Evolutionary conservation across 805 yeast species (phyloP), one percentile per base, ranked within the genome.

Genomic region (Sungouiozyma ichnusensis): DNA sequence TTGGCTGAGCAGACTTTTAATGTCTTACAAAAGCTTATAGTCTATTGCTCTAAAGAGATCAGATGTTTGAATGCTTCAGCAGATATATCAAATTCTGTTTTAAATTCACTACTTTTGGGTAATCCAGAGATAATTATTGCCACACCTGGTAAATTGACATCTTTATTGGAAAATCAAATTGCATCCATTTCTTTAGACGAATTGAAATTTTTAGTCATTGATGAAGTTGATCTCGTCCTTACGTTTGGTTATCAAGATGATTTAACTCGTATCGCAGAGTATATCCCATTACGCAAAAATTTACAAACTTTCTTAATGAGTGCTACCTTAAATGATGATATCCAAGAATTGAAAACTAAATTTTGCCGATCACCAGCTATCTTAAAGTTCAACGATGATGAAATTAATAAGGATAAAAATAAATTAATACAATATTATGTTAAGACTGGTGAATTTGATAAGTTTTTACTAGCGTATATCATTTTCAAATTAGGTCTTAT

Each of bases 271-370:
- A 72, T 92, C 48, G 72, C 82, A 7, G 68, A 71, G 19, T 73
- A 64, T 47, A 65, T 88, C 48, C 86, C 87, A n/a, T 66, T 79
- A 46, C 79, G 79, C 56, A 81, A 82, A 48, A 77, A 74, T 45
- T 67, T 85, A 50, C 98, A 92, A 65, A 80, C 92, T 2, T 92
- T 86, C 64, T 67, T 92, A 51, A 92, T 92, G 97, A 84, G 95
- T 63, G 98, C 98, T 2, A 92, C 98, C 3, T 67, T 92, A 45
- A 84, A 79, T 56, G 94, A 85, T 36, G 97, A 90, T 48, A 76
- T 90, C 48, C 77, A 84, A 45, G 76, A 73, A 37, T 65, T 92
- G 52, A 90, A 90, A 62, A 62, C 67, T 39, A 75, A 75, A 54
- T 88, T 83, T 62, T 90, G 97, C 63, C 77, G 85, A 43, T 62